Evolutionary conservation across 192 early-diverging fungal species (phyloP).

Genomic region (Coemansia sp.): DNA sequence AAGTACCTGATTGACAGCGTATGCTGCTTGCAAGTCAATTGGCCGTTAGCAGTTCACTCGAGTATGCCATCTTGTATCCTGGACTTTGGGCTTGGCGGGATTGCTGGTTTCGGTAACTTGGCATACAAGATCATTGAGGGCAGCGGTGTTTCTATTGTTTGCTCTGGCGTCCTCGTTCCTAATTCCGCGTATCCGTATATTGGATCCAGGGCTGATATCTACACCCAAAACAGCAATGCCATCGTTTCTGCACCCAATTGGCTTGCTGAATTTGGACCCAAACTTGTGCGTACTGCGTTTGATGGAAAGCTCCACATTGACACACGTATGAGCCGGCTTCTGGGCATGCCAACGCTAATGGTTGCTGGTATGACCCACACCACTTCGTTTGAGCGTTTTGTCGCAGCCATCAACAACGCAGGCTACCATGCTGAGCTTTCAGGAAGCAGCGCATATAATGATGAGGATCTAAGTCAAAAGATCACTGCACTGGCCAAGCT

Average conservation of each 20-base stretch:
- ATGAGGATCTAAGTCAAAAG: slow-evolving; percentile 65
- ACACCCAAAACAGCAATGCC: slow-evolving; percentile 64
- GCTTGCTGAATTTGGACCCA: slow-evolving; percentile 78
- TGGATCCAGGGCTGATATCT: slow-evolving; percentile 74
- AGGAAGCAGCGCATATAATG: slow-evolving; percentile 85
- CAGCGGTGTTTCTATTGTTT: slow-evolving; percentile 62
- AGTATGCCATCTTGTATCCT: slow-evolving; percentile 72
- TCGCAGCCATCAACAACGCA: slow-evolving; percentile 81
- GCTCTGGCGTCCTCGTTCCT: slow-evolving; percentile 17
- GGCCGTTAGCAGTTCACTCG: slow-evolving; percentile 58
- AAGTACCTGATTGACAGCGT: slow-evolving; percentile 63
- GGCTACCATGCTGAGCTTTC: slow-evolving; percentile 90
- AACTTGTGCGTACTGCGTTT: slow-evolving; percentile 63
- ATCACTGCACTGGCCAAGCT: slow-evolving; percentile 73
- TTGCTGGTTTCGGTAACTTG: slow-evolving; percentile 79
- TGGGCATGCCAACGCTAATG: slow-evolving; percentile 90
- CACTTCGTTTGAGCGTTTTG: slow-evolving; percentile 77
- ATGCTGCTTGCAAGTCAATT: slow-evolving; percentile 64
- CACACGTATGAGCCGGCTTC: slow-evolving; percentile 77
- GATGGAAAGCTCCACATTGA: slow-evolving; percentile 72
- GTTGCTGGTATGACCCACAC: slow-evolving; percentile 92
- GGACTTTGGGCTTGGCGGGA: slow-evolving; percentile 84
- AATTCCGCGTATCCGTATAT: slow-evolving; percentile 61
- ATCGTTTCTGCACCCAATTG: slow-evolving; percentile 78
- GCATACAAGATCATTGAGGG: slow-evolving; percentile 87